Percentiles rank a stretch among this genome's conserved stretches.
phyloP scores from a whole-genome alignment of 176 grass and related monocot genomes.

The Hordeum marinum region DNA sequence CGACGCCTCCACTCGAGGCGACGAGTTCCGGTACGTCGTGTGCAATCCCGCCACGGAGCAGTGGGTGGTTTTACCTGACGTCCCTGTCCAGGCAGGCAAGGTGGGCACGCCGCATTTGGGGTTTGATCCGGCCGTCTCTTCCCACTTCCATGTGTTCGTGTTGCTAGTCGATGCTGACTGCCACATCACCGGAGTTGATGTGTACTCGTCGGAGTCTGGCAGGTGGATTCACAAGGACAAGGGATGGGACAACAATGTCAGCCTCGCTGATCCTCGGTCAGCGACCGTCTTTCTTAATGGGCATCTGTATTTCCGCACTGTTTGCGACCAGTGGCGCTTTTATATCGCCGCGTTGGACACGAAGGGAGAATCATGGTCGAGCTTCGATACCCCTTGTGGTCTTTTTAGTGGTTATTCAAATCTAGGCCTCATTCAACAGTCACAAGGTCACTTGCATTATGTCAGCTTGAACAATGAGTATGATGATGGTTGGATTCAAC shows the following conservation, averaged over 20 bases:
- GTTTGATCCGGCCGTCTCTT: not conserved
- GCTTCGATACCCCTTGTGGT: not conserved
- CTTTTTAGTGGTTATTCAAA: rapidly evolving
- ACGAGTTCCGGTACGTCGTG: not conserved
- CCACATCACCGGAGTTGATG: not conserved
- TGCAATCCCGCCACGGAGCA: constrained; percentile 4
- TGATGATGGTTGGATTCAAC: not conserved
- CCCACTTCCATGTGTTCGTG: not conserved
- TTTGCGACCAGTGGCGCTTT: not conserved
- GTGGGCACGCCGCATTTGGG: not conserved
- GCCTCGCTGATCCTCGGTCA: no score
- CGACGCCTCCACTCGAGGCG: not conserved
- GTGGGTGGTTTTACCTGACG: not conserved
- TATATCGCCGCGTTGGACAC: not conserved
- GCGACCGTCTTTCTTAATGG: not conserved
- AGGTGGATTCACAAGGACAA: not conserved
- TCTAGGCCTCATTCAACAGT: not conserved
- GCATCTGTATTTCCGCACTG: not conserved
- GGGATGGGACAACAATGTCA: not conserved
- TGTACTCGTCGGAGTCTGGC: not conserved
- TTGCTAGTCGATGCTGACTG: not conserved
- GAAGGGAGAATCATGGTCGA: not conserved
- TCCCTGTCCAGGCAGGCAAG: not conserved
- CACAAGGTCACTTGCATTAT: not conserved
- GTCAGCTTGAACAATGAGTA: not conserved